A percentile compares a stretch with the other conserved stretches of the same genome.
These are phyloP conservation scores for Candida orba DNA, from an alignment of 805 yeast species.

Conservation along the genomic window DNA sequence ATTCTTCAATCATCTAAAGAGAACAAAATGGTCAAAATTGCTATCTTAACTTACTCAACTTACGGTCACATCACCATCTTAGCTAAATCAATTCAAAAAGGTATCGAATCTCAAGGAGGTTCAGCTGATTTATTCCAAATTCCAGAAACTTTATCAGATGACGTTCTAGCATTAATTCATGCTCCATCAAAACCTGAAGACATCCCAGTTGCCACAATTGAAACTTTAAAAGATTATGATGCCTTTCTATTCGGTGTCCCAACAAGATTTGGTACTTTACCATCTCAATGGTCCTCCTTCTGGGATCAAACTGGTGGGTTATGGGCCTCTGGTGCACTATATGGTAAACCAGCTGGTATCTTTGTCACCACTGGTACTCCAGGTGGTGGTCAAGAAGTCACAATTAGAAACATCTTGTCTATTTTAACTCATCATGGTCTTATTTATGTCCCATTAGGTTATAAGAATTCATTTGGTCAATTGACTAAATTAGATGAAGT, in stretches of 20 bases:
- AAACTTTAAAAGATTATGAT: slow-evolving; percentile 55
- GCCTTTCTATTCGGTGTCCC: slow-evolving; percentile 75
- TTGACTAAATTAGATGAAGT: slow-evolving; percentile 52
- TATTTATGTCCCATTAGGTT: slow-evolving; percentile 72
- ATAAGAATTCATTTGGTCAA: slow-evolving; percentile 46
- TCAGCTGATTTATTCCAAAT: slow-evolving; percentile 69
- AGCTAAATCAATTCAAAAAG: slow-evolving; percentile 64
- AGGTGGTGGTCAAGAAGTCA: slow-evolving; percentile 77
- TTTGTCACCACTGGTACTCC: slow-evolving; percentile 65
- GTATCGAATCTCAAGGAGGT: slow-evolving; percentile 62
- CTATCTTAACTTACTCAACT: slow-evolving; percentile 70
- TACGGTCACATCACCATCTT: slow-evolving; percentile 70
- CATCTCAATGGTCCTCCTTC: slow-evolving; percentile 70
- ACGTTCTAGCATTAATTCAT: slow-evolving; percentile 51
- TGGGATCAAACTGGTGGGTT: slow-evolving; percentile 73
- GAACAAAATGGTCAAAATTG: slow-evolving; percentile 3
- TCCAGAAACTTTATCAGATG: slow-evolving; percentile 66
- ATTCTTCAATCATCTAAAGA: no score
- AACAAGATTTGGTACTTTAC: slow-evolving; percentile 69
- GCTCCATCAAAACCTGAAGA: slow-evolving; percentile 54
- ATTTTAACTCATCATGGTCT: slow-evolving; percentile 71
- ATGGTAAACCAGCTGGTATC: slow-evolving; percentile 69
- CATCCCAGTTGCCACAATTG: slow-evolving; percentile 51
- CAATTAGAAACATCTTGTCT: slow-evolving; percentile 52
- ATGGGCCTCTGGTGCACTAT: slow-evolving; percentile 64